Evolutionary conservation across 129 eudicot species (phyloP).

Genomic region (Centaurea solstitialis): DNA sequence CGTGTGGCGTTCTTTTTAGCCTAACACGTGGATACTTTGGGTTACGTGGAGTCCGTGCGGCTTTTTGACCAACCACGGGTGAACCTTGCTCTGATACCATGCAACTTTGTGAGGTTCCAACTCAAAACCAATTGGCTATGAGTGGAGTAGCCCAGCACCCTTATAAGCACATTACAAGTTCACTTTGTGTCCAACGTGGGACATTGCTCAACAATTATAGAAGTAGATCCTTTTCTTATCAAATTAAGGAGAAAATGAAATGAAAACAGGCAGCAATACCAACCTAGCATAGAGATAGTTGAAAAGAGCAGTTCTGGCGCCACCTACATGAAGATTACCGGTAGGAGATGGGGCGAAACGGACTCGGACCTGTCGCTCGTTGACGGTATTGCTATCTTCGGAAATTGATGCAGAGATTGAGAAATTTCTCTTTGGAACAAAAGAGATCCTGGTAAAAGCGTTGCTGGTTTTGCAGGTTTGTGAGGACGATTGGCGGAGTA

Average conservation of each 20-base stretch:
- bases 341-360: slow-evolving; percentile 98
- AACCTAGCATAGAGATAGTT: slow-evolving; percentile 78
- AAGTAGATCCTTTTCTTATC: background rate
- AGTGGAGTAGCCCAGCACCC: too few species aligned
- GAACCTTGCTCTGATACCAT: too few species aligned
- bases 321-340: slow-evolving; percentile 94
- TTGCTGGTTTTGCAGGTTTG: slow-evolving; percentile 11
- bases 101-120: too few species aligned
- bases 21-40: too few species aligned
- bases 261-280: background rate
- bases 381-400: background rate
- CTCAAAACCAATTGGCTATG: too few species aligned
- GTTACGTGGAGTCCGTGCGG: too few species aligned
- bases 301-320: slow-evolving; percentile 85
- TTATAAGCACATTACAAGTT: too few species aligned
- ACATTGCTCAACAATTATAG: too few species aligned
- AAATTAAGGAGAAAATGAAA: background rate
- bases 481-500: slow-evolving; percentile 25
- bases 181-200: too few species aligned
- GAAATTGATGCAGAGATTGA: slow-evolving; percentile 50
- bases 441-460: background rate
- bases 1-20: too few species aligned
- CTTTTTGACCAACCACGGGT: too few species aligned
- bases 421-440: slow-evolving; percentile 29
- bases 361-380: slow-evolving; percentile 54